Conservation (phyloP, 306 rosid genomes). For the Acmispon strigosus region DNA sequence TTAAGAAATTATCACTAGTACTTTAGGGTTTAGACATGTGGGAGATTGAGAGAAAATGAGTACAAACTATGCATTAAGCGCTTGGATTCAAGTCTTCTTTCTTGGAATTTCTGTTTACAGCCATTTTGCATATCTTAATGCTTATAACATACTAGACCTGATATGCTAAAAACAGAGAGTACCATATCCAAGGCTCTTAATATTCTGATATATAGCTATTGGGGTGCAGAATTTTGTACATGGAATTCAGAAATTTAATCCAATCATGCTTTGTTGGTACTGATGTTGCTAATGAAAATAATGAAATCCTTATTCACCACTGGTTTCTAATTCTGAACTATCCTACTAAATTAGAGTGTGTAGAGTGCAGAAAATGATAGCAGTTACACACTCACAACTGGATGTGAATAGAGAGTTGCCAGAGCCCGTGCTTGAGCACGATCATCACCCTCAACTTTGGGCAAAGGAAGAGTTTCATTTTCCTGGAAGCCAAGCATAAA, state of each 20-base stretch:
- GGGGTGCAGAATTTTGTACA: neutral
- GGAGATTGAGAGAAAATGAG: too few relatives aligned
- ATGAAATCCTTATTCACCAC: neutral
- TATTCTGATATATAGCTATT: neutral
- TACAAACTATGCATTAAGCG: too few relatives aligned
- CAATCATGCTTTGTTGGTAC: neutral
- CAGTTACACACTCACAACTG: constrained; percentile 56
- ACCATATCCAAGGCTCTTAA: neutral
- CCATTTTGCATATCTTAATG: neutral
- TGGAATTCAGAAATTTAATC: neutral
- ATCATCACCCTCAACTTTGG: constrained; percentile 78
- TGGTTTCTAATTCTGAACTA: neutral
- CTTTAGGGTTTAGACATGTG: too few relatives aligned
- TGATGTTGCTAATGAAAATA: neutral
- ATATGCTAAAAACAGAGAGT: neutral
- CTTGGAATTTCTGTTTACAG: neutral
- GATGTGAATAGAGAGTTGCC: constrained; percentile 79
- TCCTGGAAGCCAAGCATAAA: constrained; percentile 48
- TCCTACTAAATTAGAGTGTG: constrained; percentile 5
- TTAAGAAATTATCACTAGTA: too few relatives aligned
- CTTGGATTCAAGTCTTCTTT: neutral
- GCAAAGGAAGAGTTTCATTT: constrained; percentile 60
- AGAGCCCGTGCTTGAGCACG: constrained; percentile 82
- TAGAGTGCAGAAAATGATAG: neutral
- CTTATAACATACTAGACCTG: too few relatives aligned